These are phyloP conservation scores for Coemansia sp. DNA, from an alignment of 192 early-diverging fungal species.

Conservation along the genomic window DNA sequence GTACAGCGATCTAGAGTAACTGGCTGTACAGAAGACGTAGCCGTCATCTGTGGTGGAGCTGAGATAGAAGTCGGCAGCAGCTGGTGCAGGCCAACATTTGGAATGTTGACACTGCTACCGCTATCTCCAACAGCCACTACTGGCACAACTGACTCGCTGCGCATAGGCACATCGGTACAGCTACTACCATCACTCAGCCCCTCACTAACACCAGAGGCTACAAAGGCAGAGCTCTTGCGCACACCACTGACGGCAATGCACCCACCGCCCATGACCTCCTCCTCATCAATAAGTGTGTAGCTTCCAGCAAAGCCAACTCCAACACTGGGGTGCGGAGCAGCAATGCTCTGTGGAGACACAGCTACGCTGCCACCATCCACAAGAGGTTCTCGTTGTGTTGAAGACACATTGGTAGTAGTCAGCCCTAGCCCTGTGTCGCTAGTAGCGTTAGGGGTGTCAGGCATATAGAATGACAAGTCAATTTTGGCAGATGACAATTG, in stretches of 20 bases:
- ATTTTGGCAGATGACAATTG: not conserved
- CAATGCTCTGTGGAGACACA: constrained; percentile 1
- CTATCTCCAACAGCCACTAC: not conserved
- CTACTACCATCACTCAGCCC: not conserved
- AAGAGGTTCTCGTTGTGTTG: not conserved
- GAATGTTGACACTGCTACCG: not conserved
- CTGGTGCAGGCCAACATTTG: constrained; percentile 5
- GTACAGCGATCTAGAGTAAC: not conserved
- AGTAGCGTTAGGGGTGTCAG: constrained; percentile 7
- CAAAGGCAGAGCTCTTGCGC: constrained; percentile 4
- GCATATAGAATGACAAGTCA: not conserved
- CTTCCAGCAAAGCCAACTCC: not conserved
- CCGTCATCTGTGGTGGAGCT: not conserved
- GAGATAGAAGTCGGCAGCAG: not conserved
- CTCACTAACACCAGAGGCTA: not conserved
- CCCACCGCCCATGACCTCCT: constrained; percentile 36
- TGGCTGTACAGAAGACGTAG: not conserved
- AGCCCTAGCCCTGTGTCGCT: constrained; percentile 5
- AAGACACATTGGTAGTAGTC: not conserved
- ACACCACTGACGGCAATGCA: constrained; percentile 13
- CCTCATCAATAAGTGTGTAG: constrained; percentile 6
- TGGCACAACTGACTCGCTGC: constrained; percentile 10
- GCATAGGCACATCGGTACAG: constrained; percentile 2
- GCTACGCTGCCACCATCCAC: not conserved
- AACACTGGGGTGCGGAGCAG: not conserved